Evolutionary conservation across 306 rosid genomes (phyloP).

Genomic region (Lithocarpus polystachyus): DNA sequence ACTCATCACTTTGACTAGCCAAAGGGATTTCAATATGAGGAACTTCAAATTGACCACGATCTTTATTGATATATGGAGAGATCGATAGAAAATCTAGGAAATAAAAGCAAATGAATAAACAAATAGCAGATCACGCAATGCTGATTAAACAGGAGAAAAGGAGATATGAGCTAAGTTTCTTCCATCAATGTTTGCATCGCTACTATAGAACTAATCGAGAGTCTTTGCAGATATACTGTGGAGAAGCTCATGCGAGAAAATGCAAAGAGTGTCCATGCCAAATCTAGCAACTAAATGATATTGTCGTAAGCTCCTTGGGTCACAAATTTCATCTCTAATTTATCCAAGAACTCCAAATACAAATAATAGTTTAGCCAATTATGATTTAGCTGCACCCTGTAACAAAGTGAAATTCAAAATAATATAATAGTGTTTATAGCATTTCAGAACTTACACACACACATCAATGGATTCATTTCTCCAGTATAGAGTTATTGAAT

Average conservation of each 20-base stretch:
- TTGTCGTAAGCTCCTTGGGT: constrained; percentile 92
- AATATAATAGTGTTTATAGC: background rate
- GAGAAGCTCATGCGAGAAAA: constrained; percentile 98
- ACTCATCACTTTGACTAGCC: constrained; percentile 28
- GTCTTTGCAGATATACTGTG: constrained; percentile 92
- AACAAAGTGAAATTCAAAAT: background rate
- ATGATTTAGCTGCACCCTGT: background rate
- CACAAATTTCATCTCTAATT: constrained; percentile 95
- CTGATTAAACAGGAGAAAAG: constrained; percentile 34
- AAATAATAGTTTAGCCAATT: constrained; percentile 8
- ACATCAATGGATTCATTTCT: background rate
- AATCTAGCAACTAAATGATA: constrained; percentile 95
- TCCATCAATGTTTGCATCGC: constrained; percentile 60
- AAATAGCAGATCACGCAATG: constrained; percentile 30
- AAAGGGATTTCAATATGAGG: constrained; percentile 24
- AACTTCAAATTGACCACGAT: constrained; percentile 42
- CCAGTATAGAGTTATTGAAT: background rate
- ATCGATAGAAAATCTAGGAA: constrained; percentile 21
- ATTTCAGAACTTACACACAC: background rate
- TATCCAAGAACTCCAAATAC: constrained; percentile 98
- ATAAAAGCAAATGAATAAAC: constrained; percentile 38
- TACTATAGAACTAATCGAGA: constrained; percentile 79
- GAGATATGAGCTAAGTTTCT: constrained; percentile 13
- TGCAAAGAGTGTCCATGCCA: constrained; percentile 96
- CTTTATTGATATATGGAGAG: constrained; percentile 39